Evolutionary conservation across 345 rosid species (phyloP).

Genomic region (Eucalyptus victrix): DNA sequence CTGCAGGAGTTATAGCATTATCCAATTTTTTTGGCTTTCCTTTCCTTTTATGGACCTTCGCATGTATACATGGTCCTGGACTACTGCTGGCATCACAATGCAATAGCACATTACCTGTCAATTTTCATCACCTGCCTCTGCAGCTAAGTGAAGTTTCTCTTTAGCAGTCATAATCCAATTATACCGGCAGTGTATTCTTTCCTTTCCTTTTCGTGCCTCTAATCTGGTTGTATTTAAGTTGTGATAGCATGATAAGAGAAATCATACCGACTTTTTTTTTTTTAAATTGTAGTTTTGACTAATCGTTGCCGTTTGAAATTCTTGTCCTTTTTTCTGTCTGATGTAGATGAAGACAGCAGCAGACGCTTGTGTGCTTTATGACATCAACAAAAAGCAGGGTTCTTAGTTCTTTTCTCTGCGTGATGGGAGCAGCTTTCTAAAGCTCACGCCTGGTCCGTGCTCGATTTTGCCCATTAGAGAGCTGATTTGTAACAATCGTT

Average conservation of each 20-base stretch:
- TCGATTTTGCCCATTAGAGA: neutral
- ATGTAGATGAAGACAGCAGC: slow-evolving; percentile 94
- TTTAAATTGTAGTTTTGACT: neutral
- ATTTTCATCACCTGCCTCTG: neutral
- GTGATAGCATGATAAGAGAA: neutral
- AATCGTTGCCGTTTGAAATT: neutral
- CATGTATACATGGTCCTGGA: neutral
- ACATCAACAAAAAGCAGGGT: slow-evolving; percentile 53
- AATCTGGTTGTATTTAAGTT: neutral
- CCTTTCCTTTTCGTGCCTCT: neutral
- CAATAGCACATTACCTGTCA: neutral
- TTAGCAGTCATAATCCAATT: neutral
- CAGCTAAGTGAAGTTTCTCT: neutral
- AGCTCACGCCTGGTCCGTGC: neutral
- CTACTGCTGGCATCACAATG: neutral
- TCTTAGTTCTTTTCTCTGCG: neutral
- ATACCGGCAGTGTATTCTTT: neutral
- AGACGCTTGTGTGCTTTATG: slow-evolving; percentile 72
- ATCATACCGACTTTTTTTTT: neutral
- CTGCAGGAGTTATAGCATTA: neutral
- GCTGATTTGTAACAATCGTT: neutral
- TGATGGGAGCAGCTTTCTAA: neutral
- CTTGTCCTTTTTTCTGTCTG: neutral
- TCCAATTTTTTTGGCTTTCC: neutral
- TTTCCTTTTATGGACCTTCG: neutral